Conservation (phyloP, 73 alveolate genomes). For the Paramecium primaurelia region DNA sequence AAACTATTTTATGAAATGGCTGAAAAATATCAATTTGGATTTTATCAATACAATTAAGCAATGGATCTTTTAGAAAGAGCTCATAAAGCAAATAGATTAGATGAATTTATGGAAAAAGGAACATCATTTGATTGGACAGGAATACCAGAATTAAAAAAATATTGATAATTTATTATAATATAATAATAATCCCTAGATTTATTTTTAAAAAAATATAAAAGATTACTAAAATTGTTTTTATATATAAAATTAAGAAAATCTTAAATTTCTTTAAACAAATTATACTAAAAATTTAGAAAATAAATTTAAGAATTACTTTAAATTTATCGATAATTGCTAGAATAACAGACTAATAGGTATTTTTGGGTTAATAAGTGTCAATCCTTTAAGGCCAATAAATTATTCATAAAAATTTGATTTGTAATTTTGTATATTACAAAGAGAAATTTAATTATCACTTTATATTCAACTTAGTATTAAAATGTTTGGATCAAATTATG, state of each 20-base stretch:
- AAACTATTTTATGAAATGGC: constrained; percentile 5
- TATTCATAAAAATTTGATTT: no score
- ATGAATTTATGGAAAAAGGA: constrained; percentile 26
- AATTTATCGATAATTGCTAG: no score
- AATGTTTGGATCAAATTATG: no score
- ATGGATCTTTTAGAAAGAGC: constrained; percentile 44
- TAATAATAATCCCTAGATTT: not conserved
- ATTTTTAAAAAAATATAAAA: not conserved
- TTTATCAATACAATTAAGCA: not conserved
- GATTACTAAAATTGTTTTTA: not conserved
- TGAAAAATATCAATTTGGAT: constrained; percentile 38
- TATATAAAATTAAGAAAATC: not conserved
- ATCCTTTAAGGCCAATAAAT: no score
- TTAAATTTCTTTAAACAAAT: not conserved
- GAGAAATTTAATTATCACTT: no score
- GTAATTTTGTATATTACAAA: no score
- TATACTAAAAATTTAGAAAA: not conserved
- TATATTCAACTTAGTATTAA: no score
- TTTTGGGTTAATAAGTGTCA: no score
- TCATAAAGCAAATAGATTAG: constrained; percentile 1
- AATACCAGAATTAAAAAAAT: constrained; percentile 42
- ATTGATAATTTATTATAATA: not conserved
- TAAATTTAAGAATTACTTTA: not conserved
- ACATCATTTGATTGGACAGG: constrained; percentile 26
- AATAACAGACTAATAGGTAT: no score